Evolutionary conservation across 768 basidiomycete genomes (phyloP), one percentile per base, ranked within the genome.

Genomic region (Collybia sp.): DNA sequence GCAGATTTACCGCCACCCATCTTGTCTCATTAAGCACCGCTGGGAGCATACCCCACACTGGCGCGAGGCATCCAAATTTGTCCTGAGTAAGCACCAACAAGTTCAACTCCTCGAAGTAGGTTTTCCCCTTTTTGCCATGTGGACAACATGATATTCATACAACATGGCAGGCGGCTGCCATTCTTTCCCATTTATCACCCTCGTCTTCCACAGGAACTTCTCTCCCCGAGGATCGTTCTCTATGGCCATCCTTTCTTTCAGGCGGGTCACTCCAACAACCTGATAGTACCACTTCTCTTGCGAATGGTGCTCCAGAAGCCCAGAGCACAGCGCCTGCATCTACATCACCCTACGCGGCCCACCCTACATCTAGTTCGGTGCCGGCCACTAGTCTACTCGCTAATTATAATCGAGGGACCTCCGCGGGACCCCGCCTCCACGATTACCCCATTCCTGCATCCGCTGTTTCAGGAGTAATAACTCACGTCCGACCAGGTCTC

Each of bases 21-120:
- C 88, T 11, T 97, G 94, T 65, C 73, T 98, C 40, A 89, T 94
- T 65, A 97, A 97, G 65, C 95, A 98, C 60, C 87, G 95, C 30
- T 98, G 95, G 95, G 94, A 97, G 59, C 92, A 95, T 60, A 91
- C 89, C 30, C 89, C 90, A 15, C 93, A 96, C 58, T 98, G 95
- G 95, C 85, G 88, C 37, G 90, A 93, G 61, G 88, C 93, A 13
- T 72, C 86, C 53, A 91, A 93, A 62, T 83, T 93, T 56, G 80
- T 93, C 30, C 72, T 97, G 47, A 90, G 85, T 66, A 98, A 97
- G 67, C 94, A 97, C 62, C 93, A 97, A 58, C 94, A 98, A 55
- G 95, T 99, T 0, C 95, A 97, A 56, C 69, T 97, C 43, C 85
- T 99, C 37, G 95, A 98, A 76, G 89, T 87, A 48, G 44, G 60